These are phyloP conservation scores for Kodamaea derodonti DNA, from an alignment of 1,139 yeast genomes.

Conservation along the genomic window DNA sequence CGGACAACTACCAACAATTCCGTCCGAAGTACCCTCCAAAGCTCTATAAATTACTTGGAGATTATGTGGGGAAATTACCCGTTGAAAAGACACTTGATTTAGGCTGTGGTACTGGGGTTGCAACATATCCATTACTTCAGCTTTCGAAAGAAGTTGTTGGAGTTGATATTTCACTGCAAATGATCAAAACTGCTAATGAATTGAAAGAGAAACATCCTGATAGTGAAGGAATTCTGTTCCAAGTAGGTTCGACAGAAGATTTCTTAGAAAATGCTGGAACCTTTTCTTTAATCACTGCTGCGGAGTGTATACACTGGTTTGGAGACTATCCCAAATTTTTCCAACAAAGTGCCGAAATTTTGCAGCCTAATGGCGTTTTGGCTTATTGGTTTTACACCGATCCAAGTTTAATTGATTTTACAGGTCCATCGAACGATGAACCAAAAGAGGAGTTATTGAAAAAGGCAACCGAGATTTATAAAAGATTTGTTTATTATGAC, in stretches of 20 bases:
- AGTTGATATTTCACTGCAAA: constrained; percentile 29
- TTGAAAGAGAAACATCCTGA: constrained; percentile 20
- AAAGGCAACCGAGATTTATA: constrained; percentile 24
- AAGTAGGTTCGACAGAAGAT: constrained; percentile 35
- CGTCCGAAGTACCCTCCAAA: constrained; percentile 26
- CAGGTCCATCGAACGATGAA: constrained; percentile 17
- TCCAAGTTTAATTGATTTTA: constrained; percentile 31
- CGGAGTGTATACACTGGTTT: constrained; percentile 48
- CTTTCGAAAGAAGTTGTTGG: constrained; percentile 29
- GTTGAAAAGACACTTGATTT: constrained; percentile 27
- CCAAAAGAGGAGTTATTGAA: constrained; percentile 18
- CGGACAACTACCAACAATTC: constrained; percentile 54
- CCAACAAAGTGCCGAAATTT: constrained; percentile 22
- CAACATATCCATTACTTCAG: constrained; percentile 33
- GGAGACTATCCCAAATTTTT: constrained; percentile 34
- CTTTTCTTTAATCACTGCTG: constrained; percentile 40
- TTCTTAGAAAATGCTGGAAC: constrained; percentile 15
- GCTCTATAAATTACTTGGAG: constrained; percentile 18
- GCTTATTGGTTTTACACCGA: constrained; percentile 46
- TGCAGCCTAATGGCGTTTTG: constrained; percentile 36
- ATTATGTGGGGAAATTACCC: constrained; percentile 22
- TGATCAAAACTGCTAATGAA: constrained; percentile 34
- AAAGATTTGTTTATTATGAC: constrained; percentile 35
- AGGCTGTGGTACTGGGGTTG: constrained; percentile 43
- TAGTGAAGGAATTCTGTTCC: constrained; percentile 24